A percentile compares a stretch with the other conserved stretches of the same genome.
phyloP scores from a whole-genome alignment of 805 yeast genomes.

The Allodekkera sacchari region DNA sequence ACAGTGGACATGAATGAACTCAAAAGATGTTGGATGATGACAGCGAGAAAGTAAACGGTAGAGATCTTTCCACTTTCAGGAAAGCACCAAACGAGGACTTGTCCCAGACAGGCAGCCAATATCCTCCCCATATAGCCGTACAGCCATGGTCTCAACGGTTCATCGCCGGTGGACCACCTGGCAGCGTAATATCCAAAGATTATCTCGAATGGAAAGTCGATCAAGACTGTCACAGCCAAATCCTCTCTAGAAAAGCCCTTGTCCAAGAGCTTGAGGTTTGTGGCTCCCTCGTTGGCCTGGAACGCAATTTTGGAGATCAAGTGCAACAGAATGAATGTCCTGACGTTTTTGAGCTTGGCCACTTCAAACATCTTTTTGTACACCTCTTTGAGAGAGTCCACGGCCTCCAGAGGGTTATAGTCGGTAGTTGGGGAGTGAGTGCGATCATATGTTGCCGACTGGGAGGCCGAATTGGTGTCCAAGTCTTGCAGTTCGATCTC shows the following conservation, averaged over 20 bases:
- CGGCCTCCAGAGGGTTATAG: background rate
- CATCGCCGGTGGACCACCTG: conserved; percentile 77
- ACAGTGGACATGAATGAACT: conserved; percentile 92
- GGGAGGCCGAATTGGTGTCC: background rate
- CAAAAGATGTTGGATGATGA: conserved; percentile 73
- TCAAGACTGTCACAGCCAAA: conserved; percentile 81
- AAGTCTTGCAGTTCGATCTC: conserved; percentile 3
- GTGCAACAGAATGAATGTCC: conserved; percentile 64
- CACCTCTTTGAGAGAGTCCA: conserved; percentile 27
- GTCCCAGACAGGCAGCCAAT: conserved; percentile 68
- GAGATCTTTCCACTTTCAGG: conserved; percentile 49
- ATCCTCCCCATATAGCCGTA: conserved; percentile 79
- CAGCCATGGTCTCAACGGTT: conserved; percentile 84
- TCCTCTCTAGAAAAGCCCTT: conserved; percentile 92
- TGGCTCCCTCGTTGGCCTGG: conserved; percentile 93
- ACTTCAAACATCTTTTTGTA: conserved; percentile 62
- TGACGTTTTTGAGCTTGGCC: conserved; percentile 62
- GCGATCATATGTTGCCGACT: conserved; percentile 1
- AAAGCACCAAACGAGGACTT: conserved; percentile 59
- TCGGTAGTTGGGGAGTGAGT: too few species aligned
- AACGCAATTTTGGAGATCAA: conserved; percentile 83
- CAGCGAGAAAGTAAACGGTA: conserved; percentile 50
- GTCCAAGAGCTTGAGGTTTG: conserved; percentile 83
- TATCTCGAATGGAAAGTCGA: conserved; percentile 94
- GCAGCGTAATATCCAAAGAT: conserved; percentile 94